Evolutionary conservation across 2,329 filamentous ascomycete genomes (phyloP).

Genomic region (Mycogone perniciosa): DNA sequence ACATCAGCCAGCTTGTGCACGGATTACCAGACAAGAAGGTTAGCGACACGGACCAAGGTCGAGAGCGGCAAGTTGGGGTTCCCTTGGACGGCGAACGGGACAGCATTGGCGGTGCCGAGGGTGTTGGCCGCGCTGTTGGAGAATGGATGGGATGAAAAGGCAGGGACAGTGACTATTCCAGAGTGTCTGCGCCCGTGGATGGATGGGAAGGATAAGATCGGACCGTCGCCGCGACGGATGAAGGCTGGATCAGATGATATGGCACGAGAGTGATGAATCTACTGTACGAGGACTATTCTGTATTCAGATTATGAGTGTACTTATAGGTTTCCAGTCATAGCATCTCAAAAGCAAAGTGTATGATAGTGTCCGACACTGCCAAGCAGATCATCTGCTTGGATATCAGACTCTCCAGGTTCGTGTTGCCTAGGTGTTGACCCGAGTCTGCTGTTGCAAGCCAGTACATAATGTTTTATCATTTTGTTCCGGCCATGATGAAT

Average conservation of each 20-base stretch:
- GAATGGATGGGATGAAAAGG: constrained; percentile 75
- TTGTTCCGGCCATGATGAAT: too few species aligned
- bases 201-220: constrained; percentile 65
- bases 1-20: constrained; percentile 87
- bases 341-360: too few species aligned
- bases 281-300: too few species aligned
- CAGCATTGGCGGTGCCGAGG: constrained; percentile 82
- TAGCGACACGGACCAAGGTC: constrained; percentile 66
- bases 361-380: too few species aligned
- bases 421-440: too few species aligned
- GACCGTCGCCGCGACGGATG: constrained; percentile 21
- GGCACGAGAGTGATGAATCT: neutral
- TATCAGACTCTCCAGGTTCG: too few species aligned
- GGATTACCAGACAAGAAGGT: constrained; percentile 82
- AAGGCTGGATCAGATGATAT: constrained; percentile 15
- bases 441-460: too few species aligned
- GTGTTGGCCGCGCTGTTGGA: constrained; percentile 86
- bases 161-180: constrained; percentile 64
- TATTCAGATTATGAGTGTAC: too few species aligned
- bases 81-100: constrained; percentile 90
- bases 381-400: too few species aligned
- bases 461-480: too few species aligned
- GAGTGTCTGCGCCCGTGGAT: constrained; percentile 78
- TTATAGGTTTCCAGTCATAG: too few species aligned
- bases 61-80: constrained; percentile 54